Percentiles rank a stretch among this genome's conserved stretches.
Evolutionary conservation across 1,284 basidiomycete genomes (phyloP).

Genomic region (Cutaneotrichosporon cutaneum): DNA sequence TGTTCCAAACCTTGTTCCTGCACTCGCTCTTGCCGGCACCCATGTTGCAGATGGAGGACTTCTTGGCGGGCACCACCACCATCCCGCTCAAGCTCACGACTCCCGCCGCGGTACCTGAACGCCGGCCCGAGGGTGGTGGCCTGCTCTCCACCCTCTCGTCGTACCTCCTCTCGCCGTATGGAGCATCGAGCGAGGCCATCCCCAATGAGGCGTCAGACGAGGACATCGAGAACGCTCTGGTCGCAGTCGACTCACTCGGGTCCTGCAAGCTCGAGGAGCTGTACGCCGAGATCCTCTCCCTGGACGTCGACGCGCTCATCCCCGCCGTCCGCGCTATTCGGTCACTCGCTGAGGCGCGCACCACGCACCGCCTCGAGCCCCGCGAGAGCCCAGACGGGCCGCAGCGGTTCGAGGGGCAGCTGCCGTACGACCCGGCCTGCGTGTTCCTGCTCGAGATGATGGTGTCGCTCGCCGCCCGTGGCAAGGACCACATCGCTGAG

Average conservation of each 20-base stretch:
- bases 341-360: constrained; percentile 69
- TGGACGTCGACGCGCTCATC: constrained; percentile 73
- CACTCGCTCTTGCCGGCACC: constrained; percentile 83
- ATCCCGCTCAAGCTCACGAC: constrained; percentile 80
- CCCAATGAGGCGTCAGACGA: constrained; percentile 74
- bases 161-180: constrained; percentile 94
- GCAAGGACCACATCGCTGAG: constrained; percentile 74
- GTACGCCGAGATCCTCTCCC: constrained; percentile 84
- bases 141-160: constrained; percentile 91
- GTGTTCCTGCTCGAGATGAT: constrained; percentile 92
- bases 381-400: constrained; percentile 61
- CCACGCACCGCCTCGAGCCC: constrained; percentile 35
- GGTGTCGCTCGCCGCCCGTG: constrained; percentile 78
- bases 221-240: constrained; percentile 90
- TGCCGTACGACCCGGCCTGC: constrained; percentile 91
- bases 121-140: constrained; percentile 82
- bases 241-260: constrained; percentile 90
- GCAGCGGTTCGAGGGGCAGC: constrained; percentile 51
- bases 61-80: constrained; percentile 80
- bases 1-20: constrained; percentile 94
- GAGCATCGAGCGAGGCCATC: constrained; percentile 65
- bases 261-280: constrained; percentile 92
- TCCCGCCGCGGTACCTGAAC: constrained; percentile 62
- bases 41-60: constrained; percentile 97
- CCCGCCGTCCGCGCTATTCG: constrained; percentile 84